These are phyloP conservation scores for Simmondsia chinensis DNA, from an alignment of 148 eudicot species.

Conservation along the genomic window DNA sequence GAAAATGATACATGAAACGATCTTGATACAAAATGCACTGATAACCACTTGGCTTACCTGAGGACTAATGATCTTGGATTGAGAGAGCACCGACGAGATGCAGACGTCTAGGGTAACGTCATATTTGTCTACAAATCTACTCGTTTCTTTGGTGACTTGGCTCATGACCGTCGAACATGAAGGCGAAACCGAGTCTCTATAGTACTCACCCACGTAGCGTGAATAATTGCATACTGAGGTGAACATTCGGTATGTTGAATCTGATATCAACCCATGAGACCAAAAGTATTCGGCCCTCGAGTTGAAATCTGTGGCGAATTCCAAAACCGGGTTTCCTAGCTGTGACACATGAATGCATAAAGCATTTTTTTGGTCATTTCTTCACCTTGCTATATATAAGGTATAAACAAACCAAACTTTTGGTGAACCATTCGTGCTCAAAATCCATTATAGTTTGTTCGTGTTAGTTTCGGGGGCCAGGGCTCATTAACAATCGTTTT, in stretches of 20 bases:
- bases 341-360: conserved; percentile 11
- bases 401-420: background rate
- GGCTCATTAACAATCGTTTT: no score
- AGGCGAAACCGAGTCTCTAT: conserved; percentile 63
- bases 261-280: conserved; percentile 98
- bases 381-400: background rate
- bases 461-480: no score
- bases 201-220: conserved; percentile 74
- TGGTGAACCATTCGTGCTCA: background rate
- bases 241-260: conserved; percentile 74
- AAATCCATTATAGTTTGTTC: no score
- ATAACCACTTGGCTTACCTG: no score
- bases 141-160: conserved; percentile 74
- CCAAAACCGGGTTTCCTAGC: conserved; percentile 96
- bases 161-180: conserved; percentile 66
- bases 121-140: conserved; percentile 86
- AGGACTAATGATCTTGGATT: conserved; percentile 71
- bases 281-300: conserved; percentile 96
- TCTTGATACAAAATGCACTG: no score
- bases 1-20: background rate
- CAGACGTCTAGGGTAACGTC: conserved; percentile 98
- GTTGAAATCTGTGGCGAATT: conserved; percentile 80
- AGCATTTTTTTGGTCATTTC: background rate
- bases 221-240: conserved; percentile 85
- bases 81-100: conserved; percentile 74